Base-by-base conservation (phyloP, 2,329 filamentous ascomycete genomes). In the Ustulina deusta region DNA sequence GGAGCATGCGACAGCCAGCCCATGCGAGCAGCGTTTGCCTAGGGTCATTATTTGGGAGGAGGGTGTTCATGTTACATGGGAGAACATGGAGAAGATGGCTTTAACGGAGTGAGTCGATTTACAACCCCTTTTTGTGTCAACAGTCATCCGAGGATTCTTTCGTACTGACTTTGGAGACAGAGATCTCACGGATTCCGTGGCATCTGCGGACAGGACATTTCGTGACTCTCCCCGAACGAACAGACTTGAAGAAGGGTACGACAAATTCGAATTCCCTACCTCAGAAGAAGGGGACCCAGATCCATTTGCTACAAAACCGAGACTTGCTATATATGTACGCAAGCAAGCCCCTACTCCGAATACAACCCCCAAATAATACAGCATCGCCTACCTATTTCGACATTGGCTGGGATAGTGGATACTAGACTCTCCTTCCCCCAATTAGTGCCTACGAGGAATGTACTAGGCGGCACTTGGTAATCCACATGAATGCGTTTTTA, bases 31-130 rank as follows among this genome's bases (percentile, higher is more conserved):
- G 17, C 48, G 48, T 10, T 9, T 52, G 22, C 48, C 48, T n/a
- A 52, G 27, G 27, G 27, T 10, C 17, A 51, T 52, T 10, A 34
- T 52, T 6, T 32, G 48, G 48, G 48, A 34, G 10, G 27, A 52
- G 29, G 29, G 48, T n/a, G 29, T 52, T 27, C 48, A n/a, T n/a
- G 11, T 20, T 34, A 52, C 48, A n/a, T 52, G 48, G 48, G 48
- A 52, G 17, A 29, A 34, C 5, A 52, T 52, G 48, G 48, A 52
- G 48, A 34, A 20, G 5, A 9, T 3, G 11, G 29, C 29, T 10
- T 34, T 46, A 20, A n/a, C 15, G 25, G 25, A 34, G 48, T 52
- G 7, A n/a, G 48, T 13, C 48, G 3, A n/a, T 25, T n/a, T 20
- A 25, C 3, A 22, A 25, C 2, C 13, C 27, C 27, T 17, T 52